These are phyloP conservation scores for Neoboletus subvelutipes DNA, from an alignment of 768 basidiomycete genomes.

Conservation along the genomic window DNA sequence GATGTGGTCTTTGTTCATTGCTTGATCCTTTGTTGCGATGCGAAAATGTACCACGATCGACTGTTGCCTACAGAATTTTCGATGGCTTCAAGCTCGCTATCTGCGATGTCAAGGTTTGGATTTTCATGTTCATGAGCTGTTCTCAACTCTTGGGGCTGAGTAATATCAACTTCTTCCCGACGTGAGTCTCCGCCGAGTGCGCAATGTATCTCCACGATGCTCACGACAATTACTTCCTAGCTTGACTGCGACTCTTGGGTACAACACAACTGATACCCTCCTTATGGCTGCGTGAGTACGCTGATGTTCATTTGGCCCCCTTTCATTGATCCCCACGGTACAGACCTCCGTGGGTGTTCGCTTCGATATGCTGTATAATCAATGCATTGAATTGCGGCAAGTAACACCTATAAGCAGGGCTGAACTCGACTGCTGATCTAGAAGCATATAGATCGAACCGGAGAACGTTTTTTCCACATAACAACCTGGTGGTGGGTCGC, in stretches of 20 bases:
- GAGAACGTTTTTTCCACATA: too few species aligned
- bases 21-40: background rate
- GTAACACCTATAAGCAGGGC: background rate
- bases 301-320: background rate
- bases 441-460: constrained; percentile 45
- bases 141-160: constrained; percentile 55
- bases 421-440: background rate
- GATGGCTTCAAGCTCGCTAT: constrained; percentile 56
- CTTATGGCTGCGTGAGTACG: constrained; percentile 55
- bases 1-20: background rate
- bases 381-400: constrained; percentile 56
- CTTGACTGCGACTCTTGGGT: constrained; percentile 59
- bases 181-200: constrained; percentile 30
- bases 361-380: constrained; percentile 46
- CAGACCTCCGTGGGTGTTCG: constrained; percentile 66
- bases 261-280: constrained; percentile 56
- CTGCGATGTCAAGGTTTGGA: constrained; percentile 50
- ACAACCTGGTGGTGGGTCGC: constrained; percentile 60
- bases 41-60: background rate
- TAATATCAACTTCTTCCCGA: too few species aligned
- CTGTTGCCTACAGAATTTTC: constrained; percentile 37
- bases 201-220: background rate
- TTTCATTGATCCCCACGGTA: background rate
- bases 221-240: constrained; percentile 28
- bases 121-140: constrained; percentile 54